A percentile compares a stretch with the other conserved stretches of the same genome.
These are phyloP conservation scores for Macrocybe gigantea DNA, from an alignment of 768 basidiomycete species.

Conservation along the genomic window DNA sequence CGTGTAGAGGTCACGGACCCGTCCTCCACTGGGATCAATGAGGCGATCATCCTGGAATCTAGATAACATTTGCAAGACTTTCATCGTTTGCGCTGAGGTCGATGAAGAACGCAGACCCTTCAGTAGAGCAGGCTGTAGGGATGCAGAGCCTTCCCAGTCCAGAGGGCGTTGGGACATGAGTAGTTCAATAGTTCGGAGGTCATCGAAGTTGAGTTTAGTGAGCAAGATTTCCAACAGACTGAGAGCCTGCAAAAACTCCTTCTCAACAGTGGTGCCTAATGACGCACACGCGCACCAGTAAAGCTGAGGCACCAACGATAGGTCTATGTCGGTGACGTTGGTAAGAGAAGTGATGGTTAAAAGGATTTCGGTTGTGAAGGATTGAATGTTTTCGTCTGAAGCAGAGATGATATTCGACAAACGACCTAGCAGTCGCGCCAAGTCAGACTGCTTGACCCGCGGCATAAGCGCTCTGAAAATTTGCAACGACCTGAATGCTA, in stretches of 20 bases:
- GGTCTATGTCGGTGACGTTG: constrained; percentile 48
- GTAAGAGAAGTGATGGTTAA: constrained; percentile 65
- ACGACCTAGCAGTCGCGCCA: constrained; percentile 76
- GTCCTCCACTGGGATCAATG: constrained; percentile 64
- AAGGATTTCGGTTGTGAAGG: constrained; percentile 80
- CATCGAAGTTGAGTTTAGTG: constrained; percentile 63
- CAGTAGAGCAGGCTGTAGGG: constrained; percentile 66
- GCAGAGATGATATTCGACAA: constrained; percentile 81
- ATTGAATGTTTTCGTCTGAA: constrained; percentile 69
- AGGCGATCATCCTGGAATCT: constrained; percentile 56
- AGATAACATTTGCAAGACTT: constrained; percentile 57
- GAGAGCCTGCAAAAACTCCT: constrained; percentile 68
- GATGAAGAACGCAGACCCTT: constrained; percentile 75
- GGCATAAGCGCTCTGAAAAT: constrained; percentile 82
- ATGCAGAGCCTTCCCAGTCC: constrained; percentile 62
- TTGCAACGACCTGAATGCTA: constrained; percentile 86
- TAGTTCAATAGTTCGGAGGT: constrained; percentile 60
- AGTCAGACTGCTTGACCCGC: constrained; percentile 58
- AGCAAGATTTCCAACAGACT: constrained; percentile 62
- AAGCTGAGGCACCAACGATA: constrained; percentile 66
- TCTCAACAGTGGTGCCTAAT: constrained; percentile 76
- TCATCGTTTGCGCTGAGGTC: constrained; percentile 63
- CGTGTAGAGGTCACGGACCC: constrained; percentile 79
- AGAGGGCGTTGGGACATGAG: constrained; percentile 62
- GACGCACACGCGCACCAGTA: constrained; percentile 86